phyloP scores from a whole-genome alignment of 495 filamentous ascomycete genomes.

The Copromyces sp. region DNA sequence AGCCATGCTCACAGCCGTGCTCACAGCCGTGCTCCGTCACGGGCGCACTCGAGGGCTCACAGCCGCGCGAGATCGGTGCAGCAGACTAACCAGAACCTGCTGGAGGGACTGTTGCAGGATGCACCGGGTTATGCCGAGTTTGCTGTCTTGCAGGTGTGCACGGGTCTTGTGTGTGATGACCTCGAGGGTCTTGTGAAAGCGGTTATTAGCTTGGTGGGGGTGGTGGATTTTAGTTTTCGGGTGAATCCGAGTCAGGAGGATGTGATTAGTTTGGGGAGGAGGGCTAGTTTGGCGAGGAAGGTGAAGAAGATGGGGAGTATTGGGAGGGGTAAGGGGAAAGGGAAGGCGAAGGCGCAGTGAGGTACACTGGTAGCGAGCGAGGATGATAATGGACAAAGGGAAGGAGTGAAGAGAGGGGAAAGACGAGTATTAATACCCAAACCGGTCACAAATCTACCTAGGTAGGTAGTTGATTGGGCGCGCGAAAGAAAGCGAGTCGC shows the following conservation, averaged over 20 bases:
- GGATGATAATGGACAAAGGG: too few relatives aligned
- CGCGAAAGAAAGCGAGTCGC: too few relatives aligned
- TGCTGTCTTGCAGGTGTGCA: constrained; percentile 72
- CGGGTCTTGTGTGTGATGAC: constrained; percentile 61
- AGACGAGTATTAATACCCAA: too few relatives aligned
- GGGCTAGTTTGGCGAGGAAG: constrained; percentile 5
- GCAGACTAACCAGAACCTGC: neutral
- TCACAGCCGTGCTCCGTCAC: neutral
- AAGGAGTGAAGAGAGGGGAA: too few relatives aligned
- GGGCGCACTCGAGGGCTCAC: neutral
- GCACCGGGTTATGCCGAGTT: constrained; percentile 76
- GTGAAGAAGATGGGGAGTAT: constrained; percentile 5
- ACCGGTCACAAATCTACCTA: too few relatives aligned
- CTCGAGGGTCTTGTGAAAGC: constrained; percentile 49
- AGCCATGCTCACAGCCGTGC: neutral
- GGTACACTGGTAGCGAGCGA: too few relatives aligned
- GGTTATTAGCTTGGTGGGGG: constrained; percentile 64
- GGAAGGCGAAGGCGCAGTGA: neutral
- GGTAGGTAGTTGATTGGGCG: too few relatives aligned
- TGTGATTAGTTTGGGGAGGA: neutral
- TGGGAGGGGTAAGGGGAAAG: neutral
- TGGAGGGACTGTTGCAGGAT: constrained; percentile 15
- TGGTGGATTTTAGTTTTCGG: constrained; percentile 68
- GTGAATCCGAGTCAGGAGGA: constrained; percentile 5
- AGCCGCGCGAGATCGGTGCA: neutral